Conservation (phyloP, 2,329 filamentous ascomycete genomes). For the Fusarium keratoplasticum region DNA sequence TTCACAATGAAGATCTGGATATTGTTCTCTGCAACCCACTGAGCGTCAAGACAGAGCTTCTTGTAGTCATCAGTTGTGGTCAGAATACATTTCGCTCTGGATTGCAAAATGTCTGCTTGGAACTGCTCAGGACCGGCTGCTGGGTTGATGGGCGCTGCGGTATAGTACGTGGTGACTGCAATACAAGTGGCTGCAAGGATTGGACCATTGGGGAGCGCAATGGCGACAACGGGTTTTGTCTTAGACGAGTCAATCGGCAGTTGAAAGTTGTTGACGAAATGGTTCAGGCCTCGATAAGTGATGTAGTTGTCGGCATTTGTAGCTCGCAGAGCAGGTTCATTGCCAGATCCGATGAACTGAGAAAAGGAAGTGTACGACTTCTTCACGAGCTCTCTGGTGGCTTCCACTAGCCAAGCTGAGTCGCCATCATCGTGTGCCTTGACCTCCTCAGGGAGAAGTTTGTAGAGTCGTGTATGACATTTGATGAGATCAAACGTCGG, state of each 20-base stretch:
- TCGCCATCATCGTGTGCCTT: constrained; percentile 42
- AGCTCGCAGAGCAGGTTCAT: constrained; percentile 45
- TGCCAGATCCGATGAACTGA: constrained; percentile 47
- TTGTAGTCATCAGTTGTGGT: constrained; percentile 55
- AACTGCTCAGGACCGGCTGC: constrained; percentile 62
- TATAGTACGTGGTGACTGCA: constrained; percentile 62
- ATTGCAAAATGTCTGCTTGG: constrained; percentile 60
- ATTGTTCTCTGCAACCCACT: constrained; percentile 45
- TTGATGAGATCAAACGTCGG: constrained; percentile 46
- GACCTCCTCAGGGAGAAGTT: constrained; percentile 50
- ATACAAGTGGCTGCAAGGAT: constrained; percentile 63
- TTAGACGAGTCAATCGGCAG: constrained; percentile 39
- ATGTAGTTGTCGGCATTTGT: constrained; percentile 43
- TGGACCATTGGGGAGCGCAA: constrained; percentile 65
- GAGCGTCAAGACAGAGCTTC: constrained; percentile 51
- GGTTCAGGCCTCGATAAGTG: constrained; percentile 47
- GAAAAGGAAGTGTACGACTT: constrained; percentile 53
- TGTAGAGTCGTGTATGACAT: constrained; percentile 51
- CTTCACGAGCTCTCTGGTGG: constrained; percentile 42
- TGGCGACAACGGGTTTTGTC: constrained; percentile 58
- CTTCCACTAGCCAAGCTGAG: constrained; percentile 28
- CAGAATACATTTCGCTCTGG: constrained; percentile 59
- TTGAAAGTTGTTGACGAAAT: constrained; percentile 49
- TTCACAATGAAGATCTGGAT: constrained; percentile 56
- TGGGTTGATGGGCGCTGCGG: constrained; percentile 63